These are phyloP conservation scores for Dendrocalamus sinicus DNA, from an alignment of 176 grass and related monocot genomes.

Conservation along the genomic window DNA sequence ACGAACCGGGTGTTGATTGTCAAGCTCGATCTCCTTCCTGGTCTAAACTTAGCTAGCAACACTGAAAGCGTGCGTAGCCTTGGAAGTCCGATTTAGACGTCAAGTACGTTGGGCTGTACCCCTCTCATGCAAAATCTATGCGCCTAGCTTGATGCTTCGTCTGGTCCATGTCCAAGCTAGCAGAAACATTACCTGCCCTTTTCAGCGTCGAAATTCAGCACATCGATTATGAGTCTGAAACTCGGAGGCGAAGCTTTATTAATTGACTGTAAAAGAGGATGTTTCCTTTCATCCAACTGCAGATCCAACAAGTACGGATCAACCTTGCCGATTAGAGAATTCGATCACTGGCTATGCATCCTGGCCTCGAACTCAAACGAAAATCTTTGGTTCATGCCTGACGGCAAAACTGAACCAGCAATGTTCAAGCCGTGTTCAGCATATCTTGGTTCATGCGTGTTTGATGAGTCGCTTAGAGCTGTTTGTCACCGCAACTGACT, in stretches of 20 bases:
- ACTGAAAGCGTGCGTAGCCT: conserved; percentile 23
- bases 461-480: conserved; percentile 12
- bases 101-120: not conserved
- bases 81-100: conserved; percentile 15
- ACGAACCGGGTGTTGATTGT: not conserved
- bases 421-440: not conserved
- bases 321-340: not conserved
- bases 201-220: not conserved
- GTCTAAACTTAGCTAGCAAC: not conserved
- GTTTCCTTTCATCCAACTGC: too few species aligned
- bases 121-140: not conserved
- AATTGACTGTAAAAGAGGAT: too few species aligned
- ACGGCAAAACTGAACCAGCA: not conserved
- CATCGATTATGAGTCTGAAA: not conserved
- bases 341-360: too few species aligned
- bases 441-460: conserved; percentile 20
- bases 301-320: not conserved
- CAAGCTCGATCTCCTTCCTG: not conserved
- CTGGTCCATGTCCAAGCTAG: not conserved
- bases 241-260: not conserved
- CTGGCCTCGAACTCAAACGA: not conserved
- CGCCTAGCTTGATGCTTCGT: not conserved
- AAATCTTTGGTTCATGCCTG: not conserved
- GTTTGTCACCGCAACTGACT: not conserved
- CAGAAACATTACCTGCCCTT: not conserved